Conservation (phyloP, 2,329 filamentous ascomycete genomes). For the Colletotrichum siamense region DNA sequence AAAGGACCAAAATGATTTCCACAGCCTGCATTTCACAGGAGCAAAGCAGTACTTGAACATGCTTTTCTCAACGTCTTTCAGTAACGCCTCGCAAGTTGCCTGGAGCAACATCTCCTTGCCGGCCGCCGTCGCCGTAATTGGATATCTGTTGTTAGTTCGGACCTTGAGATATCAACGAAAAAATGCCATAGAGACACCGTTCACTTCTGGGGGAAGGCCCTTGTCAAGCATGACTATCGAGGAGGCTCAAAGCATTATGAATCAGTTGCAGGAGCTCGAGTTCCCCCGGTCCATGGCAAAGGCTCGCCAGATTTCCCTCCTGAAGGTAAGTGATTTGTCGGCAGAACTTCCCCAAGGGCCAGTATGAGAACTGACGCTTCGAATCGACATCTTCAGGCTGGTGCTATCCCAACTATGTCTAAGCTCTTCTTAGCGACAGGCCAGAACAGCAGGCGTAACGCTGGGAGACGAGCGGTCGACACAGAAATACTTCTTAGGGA, state of each 20-base stretch:
- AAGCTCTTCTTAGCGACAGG: constrained; percentile 51
- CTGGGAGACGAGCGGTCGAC: constrained; percentile 58
- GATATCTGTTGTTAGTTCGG: background rate
- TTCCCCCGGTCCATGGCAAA: constrained; percentile 59
- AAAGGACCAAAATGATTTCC: background rate
- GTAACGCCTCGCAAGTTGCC: background rate
- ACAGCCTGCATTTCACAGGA: background rate
- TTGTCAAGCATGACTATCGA: constrained; percentile 17
- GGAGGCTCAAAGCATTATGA: constrained; percentile 41
- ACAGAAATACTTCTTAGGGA: constrained; percentile 55
- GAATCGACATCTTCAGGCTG: constrained; percentile 30
- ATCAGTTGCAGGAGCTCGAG: constrained; percentile 51
- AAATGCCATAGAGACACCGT: background rate
- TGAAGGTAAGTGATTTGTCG: constrained; percentile 45
- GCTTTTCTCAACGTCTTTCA: background rate
- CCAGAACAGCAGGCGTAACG: constrained; percentile 47
- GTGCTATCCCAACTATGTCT: constrained; percentile 62
- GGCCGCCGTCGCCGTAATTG: background rate
- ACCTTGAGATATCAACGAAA: background rate
- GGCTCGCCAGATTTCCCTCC: constrained; percentile 63
- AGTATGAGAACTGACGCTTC: background rate
- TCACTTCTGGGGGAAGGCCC: background rate
- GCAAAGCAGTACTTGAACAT: background rate
- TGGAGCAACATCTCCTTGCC: background rate
- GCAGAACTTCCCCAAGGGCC: background rate